phyloP scores from a whole-genome alignment of 441 rosid species.

The Croton laevigatus region DNA sequence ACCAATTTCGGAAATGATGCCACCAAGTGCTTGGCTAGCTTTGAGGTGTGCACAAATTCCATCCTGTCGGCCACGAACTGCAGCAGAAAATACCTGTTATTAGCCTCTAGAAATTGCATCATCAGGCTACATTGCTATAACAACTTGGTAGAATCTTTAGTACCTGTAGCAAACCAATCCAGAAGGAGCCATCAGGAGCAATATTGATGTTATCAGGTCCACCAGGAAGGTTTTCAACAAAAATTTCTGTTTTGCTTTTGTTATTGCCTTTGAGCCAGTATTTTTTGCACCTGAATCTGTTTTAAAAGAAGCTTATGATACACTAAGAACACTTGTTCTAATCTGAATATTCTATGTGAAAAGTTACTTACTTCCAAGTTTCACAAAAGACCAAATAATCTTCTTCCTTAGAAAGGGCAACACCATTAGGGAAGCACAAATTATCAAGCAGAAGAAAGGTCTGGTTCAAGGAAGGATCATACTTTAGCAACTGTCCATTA shows the following conservation, averaged over 20 bases:
- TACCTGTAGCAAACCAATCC: constrained; percentile 45
- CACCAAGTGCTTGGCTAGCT: constrained; percentile 29
- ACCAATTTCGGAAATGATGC: constrained; percentile 34
- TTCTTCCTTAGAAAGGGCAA: constrained; percentile 41
- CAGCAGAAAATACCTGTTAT: not conserved
- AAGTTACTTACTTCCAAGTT: constrained; percentile 34
- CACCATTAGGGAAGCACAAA: constrained; percentile 45
- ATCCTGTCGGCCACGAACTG: constrained; percentile 25
- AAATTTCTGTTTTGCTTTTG: constrained; percentile 36
- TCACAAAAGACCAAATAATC: constrained; percentile 47
- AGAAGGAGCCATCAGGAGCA: constrained; percentile 52
- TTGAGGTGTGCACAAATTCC: constrained; percentile 44
- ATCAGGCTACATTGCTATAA: not conserved
- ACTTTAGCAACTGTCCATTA: constrained; percentile 47
- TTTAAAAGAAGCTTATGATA: not conserved
- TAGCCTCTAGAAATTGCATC: not conserved
- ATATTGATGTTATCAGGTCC: constrained; percentile 53
- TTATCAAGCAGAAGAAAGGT: constrained; percentile 34
- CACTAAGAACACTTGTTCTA: not conserved
- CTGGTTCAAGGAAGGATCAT: constrained; percentile 31
- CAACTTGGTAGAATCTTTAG: not conserved
- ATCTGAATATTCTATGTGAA: not conserved
- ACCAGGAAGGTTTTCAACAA: constrained; percentile 42
- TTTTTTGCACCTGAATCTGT: constrained; percentile 46
- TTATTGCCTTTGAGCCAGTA: constrained; percentile 42